Evolutionary conservation across 345 rosid genomes (phyloP), one percentile per base, ranked within the genome.

Genomic region (Angophora floribunda): DNA sequence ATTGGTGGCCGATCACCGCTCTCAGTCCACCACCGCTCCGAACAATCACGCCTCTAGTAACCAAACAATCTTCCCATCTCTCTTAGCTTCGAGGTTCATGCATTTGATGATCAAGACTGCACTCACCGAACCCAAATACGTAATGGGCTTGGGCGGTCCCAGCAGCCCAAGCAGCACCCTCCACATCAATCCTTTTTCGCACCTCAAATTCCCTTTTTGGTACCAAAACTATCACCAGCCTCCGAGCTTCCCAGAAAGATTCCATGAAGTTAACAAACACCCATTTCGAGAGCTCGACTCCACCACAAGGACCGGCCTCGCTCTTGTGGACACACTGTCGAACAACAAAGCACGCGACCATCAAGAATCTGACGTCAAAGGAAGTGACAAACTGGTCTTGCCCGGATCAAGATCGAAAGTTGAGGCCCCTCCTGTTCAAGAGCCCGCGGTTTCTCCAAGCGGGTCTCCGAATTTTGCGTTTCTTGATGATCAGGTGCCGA

Each of bases 141-240:
- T 89, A 57, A 85, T 89, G 75, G 82, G 49, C 11, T 49, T 17
- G 28, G 82, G 24, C 44, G 49, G 49, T 41, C 28, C 82, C 0
- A 75, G 82, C 82, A 95, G 97, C 90, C 98, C 95, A 7, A 95
- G 96, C 57, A 93, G 96, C 7, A 93, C 94, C 87, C 95, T 95
- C 9, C 95, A 96, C 90, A 52, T 90, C 32, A 94, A 90, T 91
- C 90, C 92, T 32, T 89, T 92, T 41, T 86, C 94, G 88, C 53
- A 51, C 50, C 80, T 55, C 61, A 24, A 70, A 15, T 19, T 44
- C 52, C 65, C 82, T 41, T 41, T 75, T 75, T 75, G 82, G 82
- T 75, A 75, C 82, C 82, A 75, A 21, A 41, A 75, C 28, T 75
- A 41, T 41, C 82, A 75, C 28, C 49, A 10, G 13, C 49, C 45